Conservation (phyloP, 441 rosid genomes). For the Pelargonium myrrhifolium region DNA sequence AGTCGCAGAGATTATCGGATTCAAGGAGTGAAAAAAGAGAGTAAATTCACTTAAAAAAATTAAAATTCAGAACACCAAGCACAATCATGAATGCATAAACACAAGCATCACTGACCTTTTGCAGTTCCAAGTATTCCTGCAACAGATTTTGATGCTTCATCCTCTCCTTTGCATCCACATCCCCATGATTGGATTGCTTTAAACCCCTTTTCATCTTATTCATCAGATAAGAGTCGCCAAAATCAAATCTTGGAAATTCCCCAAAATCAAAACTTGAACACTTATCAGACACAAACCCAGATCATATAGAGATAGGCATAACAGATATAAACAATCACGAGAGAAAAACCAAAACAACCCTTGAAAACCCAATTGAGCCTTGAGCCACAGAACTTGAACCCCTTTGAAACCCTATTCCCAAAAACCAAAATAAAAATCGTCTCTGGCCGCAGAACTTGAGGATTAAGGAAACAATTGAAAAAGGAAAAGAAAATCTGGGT, state of each 20-base stretch:
- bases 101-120: conserved; percentile 28
- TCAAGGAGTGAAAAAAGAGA: too few species aligned
- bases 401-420: conserved; percentile 1
- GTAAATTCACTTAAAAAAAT: not conserved
- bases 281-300: conserved; percentile 1
- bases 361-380: not conserved
- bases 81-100: not conserved
- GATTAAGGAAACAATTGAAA: conserved; percentile 12
- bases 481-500: conserved; percentile 1
- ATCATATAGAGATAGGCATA: not conserved
- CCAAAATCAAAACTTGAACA: conserved; percentile 1
- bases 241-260: conserved; percentile 8
- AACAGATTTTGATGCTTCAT: conserved; percentile 30
- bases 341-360: not conserved
- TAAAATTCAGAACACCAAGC: not conserved
- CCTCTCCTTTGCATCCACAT: conserved; percentile 24
- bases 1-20: not conserved
- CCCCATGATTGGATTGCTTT: conserved; percentile 12
- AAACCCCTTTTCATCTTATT: conserved; percentile 27
- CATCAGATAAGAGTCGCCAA: conserved; percentile 17
- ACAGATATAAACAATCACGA: not conserved
- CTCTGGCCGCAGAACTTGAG: too few species aligned
- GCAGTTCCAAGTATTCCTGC: conserved; percentile 37
- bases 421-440: too few species aligned
- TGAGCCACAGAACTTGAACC: not conserved